Evolutionary conservation across 2,329 filamentous ascomycete species (phyloP).

Genomic region (Aspergillus unguis): DNA sequence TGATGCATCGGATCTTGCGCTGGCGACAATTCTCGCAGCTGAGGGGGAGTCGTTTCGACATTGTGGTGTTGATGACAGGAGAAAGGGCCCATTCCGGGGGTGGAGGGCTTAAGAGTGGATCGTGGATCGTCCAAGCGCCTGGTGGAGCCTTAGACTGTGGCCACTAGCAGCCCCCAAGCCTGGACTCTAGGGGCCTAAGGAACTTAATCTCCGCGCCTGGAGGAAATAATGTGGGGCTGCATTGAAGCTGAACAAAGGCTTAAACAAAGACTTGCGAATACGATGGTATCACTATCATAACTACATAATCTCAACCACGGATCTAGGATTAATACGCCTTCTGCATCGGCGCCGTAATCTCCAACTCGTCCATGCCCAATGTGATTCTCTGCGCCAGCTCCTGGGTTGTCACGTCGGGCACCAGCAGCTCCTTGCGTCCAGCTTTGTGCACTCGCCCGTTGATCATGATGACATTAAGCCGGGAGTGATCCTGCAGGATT

Average conservation of each 20-base stretch:
- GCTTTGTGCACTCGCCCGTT: conserved; percentile 48
- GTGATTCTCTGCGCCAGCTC: not conserved
- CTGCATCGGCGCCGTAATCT: not conserved
- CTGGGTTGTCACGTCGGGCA: not conserved
- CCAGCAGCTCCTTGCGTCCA: not conserved
- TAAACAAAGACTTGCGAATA: too few relatives aligned
- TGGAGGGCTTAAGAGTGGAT: too few relatives aligned
- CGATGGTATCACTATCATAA: not conserved
- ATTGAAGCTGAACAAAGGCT: too few relatives aligned
- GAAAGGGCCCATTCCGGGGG: not conserved
- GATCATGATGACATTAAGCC: conserved; percentile 47
- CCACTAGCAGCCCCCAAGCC: too few relatives aligned
- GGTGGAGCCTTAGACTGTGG: too few relatives aligned
- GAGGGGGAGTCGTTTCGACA: not conserved
- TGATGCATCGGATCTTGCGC: conserved; percentile 26
- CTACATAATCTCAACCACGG: not conserved
- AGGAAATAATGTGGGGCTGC: too few relatives aligned
- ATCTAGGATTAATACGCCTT: not conserved
- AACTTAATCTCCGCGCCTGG: too few relatives aligned
- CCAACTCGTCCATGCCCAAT: not conserved
- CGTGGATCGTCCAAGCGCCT: too few relatives aligned
- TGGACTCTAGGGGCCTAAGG: too few relatives aligned
- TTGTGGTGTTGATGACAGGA: not conserved
- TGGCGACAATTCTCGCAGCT: conserved; percentile 20
- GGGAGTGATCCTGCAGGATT: conserved; percentile 44